Base-by-base conservation (phyloP, 176 grass and related monocot genomes). In the Avena atlantica region DNA sequence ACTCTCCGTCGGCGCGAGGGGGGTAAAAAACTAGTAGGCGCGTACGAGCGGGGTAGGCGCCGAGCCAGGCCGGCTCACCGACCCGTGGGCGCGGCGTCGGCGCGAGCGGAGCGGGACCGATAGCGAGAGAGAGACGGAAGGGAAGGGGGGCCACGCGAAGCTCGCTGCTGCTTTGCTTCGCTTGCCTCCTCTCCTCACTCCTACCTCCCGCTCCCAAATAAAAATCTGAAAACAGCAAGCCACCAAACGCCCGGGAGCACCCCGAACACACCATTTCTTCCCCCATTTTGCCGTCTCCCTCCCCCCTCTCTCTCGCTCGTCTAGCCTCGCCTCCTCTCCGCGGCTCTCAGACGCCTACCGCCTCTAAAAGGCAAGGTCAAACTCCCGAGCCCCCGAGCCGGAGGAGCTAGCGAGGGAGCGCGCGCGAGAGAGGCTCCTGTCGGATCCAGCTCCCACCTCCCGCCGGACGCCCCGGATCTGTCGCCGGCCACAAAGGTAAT, bases 221-320 rank as follows among this genome's bases (percentile, higher is more conserved):
- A 91, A 87, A 87, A 67, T 87, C 58, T 69, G 85, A 80, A 91
- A 91, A 87, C 89, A 84, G 76, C 85, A 52, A 81, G 20, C 66
- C 89, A 91, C 85, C 81, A 42, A 58, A 78, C 83, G 51, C 12
- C 49, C 23, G 15, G 74, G 74, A 77, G 50, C 49, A 16, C 59
- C 37, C 0, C 40, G 5, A 34, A 14, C 80, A 53, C 76, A 34
- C 66, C 74, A 73, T 80, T 56, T 45, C 73, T 65, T 69, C 14
- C 44, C 58, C 57, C 23, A 12, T 14, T 51, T 10, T 7, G 61
- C 65, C 63, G 4, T 20, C 23, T 7, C 4, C 50, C 23, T 29
- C 62, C 3, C 47, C 62, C 3, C 47, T 1, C 55, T 8, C 61
- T n/a, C 13, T 7, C 19, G 40, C 40, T 42, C 34, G 3, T 58